Base-by-base conservation (phyloP, 306 rosid species). In the Rubus idaeus region DNA sequence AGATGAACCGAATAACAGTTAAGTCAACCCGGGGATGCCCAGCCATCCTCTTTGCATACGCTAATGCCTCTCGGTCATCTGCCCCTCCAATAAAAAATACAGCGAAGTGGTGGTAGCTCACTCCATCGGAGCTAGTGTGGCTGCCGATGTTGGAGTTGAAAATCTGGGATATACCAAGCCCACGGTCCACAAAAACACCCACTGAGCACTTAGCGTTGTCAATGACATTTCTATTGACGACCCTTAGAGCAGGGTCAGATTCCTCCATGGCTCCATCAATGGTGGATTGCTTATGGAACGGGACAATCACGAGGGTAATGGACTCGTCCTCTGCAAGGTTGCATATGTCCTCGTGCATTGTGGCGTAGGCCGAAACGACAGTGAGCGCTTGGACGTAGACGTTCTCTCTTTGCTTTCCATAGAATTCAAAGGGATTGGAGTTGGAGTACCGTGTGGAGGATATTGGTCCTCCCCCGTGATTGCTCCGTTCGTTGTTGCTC, bases 1-100 rank as follows among this genome's bases (percentile, higher is more conserved):
- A 62, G 69, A 85, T 46, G 35, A 93, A 81, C 30, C 90, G 70
- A 66, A 85, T 67, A 7, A 89, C 88, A 0, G 86, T 71, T 3
- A 90, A 6, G 2, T 77, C 11, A 0, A 71, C 79, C 49, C 51
- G 55, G 5, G 82, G 81, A 62, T 88, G 83, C 69, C 53, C 77
- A 7, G 87, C 83, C 89, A 89, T 86, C 47, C 91, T 84, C 85
- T 79, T 82, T 8, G 90, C 89, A 17, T 87, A 66, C 5, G 92
- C 86, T 5, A 89, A 70, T 17, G 96, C 96, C 76, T 92, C 96
- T 1, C 90, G 83, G 47, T 90, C 97, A 42, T 92, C 96, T 0
- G 82, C 76, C 11, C 97, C 90, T 3, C 90, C 86, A 1, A 87
- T 41, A 77, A 81, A 87, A 60, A 84, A 57, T 50, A 87, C 20